Percentiles rank a stretch among this genome's conserved stretches.
Conservation (phyloP, 768 basidiomycete species). For the Leccinum disarticulatum region DNA sequence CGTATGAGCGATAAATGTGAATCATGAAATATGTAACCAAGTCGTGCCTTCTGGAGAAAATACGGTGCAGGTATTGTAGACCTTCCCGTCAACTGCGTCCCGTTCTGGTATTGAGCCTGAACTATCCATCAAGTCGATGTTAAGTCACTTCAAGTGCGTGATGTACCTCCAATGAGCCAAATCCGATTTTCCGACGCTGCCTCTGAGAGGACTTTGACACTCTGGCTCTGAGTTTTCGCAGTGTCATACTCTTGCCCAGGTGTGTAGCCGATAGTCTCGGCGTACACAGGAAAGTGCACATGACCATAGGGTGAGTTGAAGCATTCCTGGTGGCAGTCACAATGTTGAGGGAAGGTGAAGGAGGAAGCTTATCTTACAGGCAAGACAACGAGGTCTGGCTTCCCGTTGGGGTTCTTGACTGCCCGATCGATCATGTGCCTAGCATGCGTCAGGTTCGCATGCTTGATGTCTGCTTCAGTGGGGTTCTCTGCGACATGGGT, state of each 20-base stretch:
- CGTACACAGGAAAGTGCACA: conserved; percentile 76
- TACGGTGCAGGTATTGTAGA: conserved; percentile 94
- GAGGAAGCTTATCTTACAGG: conserved; percentile 52
- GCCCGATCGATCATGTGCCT: conserved; percentile 77
- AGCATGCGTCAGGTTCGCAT: conserved; percentile 80
- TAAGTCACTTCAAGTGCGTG: background rate
- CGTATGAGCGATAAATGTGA: background rate
- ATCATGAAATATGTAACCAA: background rate
- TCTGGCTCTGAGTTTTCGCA: conserved; percentile 60
- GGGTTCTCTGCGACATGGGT: conserved; percentile 37
- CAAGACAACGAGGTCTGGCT: conserved; percentile 80
- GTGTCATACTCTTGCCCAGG: conserved; percentile 60
- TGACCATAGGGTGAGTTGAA: conserved; percentile 88
- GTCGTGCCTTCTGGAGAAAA: conserved; percentile 73
- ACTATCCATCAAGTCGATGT: background rate
- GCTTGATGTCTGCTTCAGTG: conserved; percentile 48
- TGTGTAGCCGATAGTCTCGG: conserved; percentile 71
- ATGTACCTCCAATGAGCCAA: conserved; percentile 91
- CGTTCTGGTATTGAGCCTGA: conserved; percentile 92
- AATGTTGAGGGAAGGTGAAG: conserved; percentile 1
- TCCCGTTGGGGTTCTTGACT: conserved; percentile 41
- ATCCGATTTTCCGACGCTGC: conserved; percentile 74
- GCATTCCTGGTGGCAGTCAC: conserved; percentile 57
- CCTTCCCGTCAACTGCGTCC: conserved; percentile 55
- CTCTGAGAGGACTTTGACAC: conserved; percentile 76